These are phyloP conservation scores for Capronia americana DNA, from an alignment of 2,329 filamentous ascomycete genomes.

Conservation along the genomic window DNA sequence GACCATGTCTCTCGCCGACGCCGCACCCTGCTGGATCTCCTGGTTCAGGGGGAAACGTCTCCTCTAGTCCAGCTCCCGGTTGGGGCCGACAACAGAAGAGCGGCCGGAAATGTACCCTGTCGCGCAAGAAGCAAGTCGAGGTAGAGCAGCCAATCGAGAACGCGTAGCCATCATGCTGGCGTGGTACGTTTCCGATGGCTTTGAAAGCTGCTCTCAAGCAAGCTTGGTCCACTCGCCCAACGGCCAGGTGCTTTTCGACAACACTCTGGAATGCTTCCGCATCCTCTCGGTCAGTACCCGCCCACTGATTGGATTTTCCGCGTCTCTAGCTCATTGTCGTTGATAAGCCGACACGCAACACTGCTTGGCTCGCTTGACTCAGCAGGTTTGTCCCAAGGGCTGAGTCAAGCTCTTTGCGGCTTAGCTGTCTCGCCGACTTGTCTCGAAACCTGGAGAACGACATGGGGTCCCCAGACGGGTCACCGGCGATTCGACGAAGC, in stretches of 20 bases:
- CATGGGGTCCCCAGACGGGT: background rate
- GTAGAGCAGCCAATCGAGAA: background rate
- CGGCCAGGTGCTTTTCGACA: too few species aligned
- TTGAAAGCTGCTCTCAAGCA: constrained; percentile 1
- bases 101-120: constrained; percentile 4
- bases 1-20: background rate
- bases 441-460: constrained; percentile 2
- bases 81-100: background rate
- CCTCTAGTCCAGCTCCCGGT: background rate
- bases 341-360: background rate
- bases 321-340: background rate
- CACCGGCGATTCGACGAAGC: background rate
- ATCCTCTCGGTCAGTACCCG: background rate
- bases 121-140: background rate
- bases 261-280: too few species aligned
- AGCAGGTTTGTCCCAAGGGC: background rate
- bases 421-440: background rate
- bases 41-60: background rate
- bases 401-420: background rate
- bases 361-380: background rate
- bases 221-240: background rate
- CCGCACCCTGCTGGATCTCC: background rate
- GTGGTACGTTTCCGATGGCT: background rate
- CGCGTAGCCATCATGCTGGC: background rate
- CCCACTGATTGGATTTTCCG: background rate